Conservation (phyloP, 768 basidiomycete species). For the Amanita exitialis region DNA sequence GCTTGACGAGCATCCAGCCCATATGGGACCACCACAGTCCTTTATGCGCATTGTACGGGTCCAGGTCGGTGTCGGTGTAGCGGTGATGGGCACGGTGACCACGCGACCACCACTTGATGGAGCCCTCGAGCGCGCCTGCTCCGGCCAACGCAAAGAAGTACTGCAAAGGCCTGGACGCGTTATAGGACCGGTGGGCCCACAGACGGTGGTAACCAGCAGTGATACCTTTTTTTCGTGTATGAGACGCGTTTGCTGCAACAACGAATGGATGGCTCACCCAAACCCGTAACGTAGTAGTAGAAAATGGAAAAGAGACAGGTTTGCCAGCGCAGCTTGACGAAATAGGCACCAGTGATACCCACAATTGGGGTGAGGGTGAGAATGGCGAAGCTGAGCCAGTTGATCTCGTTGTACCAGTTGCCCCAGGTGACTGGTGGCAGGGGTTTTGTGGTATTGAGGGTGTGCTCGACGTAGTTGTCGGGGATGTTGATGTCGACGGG, state of each 20-base stretch:
- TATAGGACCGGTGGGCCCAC: slow-evolving; percentile 95
- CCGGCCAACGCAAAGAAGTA: slow-evolving; percentile 79
- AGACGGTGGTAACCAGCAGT: slow-evolving; percentile 95
- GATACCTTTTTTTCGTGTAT: slow-evolving; percentile 37
- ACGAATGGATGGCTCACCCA: slow-evolving; percentile 40
- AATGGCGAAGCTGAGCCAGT: slow-evolving; percentile 69
- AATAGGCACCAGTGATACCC: slow-evolving; percentile 61
- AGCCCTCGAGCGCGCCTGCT: slow-evolving; percentile 90
- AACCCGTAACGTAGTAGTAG: slow-evolving; percentile 42
- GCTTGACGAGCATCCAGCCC: slow-evolving; percentile 92
- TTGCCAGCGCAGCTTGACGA: slow-evolving; percentile 57
- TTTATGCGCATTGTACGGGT: slow-evolving; percentile 90
- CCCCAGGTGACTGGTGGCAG: slow-evolving; percentile 58
- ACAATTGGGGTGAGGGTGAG: slow-evolving; percentile 67
- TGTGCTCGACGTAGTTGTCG: slow-evolving; percentile 77
- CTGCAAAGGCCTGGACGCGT: slow-evolving; percentile 79
- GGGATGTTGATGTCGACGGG: slow-evolving; percentile 55
- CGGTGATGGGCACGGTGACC: slow-evolving; percentile 97
- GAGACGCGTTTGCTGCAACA: background rate
- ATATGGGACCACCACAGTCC: slow-evolving; percentile 84
- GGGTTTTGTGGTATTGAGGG: slow-evolving; percentile 55
- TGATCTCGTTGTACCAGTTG: slow-evolving; percentile 52
- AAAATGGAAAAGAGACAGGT: slow-evolving; percentile 48
- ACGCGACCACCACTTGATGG: slow-evolving; percentile 98
- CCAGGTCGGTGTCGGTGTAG: slow-evolving; percentile 94